These are phyloP conservation scores for Parafenestella ontariensis DNA, from an alignment of 2,329 filamentous ascomycete genomes.

Conservation along the genomic window DNA sequence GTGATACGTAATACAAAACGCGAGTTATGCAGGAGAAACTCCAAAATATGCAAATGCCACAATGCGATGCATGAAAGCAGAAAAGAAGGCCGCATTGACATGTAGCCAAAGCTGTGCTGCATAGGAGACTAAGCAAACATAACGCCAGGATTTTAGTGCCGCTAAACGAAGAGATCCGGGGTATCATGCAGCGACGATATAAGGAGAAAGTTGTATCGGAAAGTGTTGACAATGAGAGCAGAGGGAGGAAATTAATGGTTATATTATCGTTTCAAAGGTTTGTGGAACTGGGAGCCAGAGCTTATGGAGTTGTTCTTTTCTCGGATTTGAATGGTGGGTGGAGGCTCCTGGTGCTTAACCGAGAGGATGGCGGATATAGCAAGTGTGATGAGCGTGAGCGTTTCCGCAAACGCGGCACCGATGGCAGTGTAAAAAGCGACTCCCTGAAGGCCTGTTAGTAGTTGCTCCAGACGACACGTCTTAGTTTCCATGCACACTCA, in stretches of 20 bases:
- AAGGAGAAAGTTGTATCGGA: constrained; percentile 9
- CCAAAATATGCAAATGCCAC: background rate
- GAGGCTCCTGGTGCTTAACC: constrained; percentile 30
- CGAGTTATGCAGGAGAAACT: constrained; percentile 3
- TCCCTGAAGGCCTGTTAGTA: constrained; percentile 34
- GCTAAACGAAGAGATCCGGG: constrained; percentile 28
- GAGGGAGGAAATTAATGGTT: constrained; percentile 1
- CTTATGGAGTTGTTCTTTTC: constrained; percentile 36
- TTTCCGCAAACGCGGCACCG: constrained; percentile 40
- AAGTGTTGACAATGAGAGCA: constrained; percentile 3
- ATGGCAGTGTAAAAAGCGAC: constrained; percentile 48
- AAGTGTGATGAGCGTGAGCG: constrained; percentile 42
- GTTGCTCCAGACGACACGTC: background rate
- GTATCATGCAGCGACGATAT: constrained; percentile 37
- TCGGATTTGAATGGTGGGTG: constrained; percentile 32
- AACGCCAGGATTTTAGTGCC: constrained; percentile 8
- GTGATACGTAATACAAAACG: constrained; percentile 1
- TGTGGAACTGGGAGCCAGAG: constrained; percentile 25
- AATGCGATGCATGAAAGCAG: background rate
- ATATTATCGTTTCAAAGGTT: constrained; percentile 21
- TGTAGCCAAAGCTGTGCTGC: background rate
- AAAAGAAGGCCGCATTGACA: background rate
- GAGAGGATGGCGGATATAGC: constrained; percentile 38
- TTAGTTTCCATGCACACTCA: constrained; percentile 14
- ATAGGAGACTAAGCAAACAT: background rate